These are phyloP conservation scores for Suhomyces bokatorum DNA, from an alignment of 1,139 yeast species.

Conservation along the genomic window DNA sequence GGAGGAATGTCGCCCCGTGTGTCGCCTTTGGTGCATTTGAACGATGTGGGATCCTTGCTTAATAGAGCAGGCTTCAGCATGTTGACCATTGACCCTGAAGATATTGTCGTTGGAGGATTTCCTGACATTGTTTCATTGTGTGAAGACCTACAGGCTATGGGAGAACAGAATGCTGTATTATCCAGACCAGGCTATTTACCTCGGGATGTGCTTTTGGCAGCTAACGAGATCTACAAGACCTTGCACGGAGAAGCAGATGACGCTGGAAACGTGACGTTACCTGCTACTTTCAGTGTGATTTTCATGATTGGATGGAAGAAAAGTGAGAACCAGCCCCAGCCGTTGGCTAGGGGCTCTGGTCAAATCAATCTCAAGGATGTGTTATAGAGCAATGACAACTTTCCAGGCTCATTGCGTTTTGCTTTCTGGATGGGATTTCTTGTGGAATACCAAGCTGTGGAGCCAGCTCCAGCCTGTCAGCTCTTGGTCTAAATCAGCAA, in stretches of 20 bases:
- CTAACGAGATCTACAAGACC: conserved; percentile 70
- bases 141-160: conserved; percentile 78
- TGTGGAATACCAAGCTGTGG: no score
- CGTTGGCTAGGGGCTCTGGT: conserved; percentile 71
- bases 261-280: conserved; percentile 45
- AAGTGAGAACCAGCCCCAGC: conserved; percentile 66
- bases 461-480: no score
- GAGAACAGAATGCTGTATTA: conserved; percentile 74
- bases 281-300: conserved; percentile 70
- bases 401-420: background rate
- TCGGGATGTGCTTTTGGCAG: conserved; percentile 68
- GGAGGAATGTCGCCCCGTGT: conserved; percentile 83
- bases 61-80: conserved; percentile 77
- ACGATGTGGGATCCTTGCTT: conserved; percentile 72
- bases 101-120: conserved; percentile 73
- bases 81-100: conserved; percentile 84
- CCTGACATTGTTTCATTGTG: conserved; percentile 70
- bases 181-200: conserved; percentile 57
- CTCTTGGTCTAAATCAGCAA: background rate
- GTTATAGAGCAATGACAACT: conserved; percentile 20
- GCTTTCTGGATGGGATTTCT: no score
- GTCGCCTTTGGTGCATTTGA: conserved; percentile 77
- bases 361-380: conserved; percentile 67
- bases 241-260: conserved; percentile 67
- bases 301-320: conserved; percentile 92